Base-by-base conservation (phyloP, 306 rosid genomes). In the Vigna mungo region DNA sequence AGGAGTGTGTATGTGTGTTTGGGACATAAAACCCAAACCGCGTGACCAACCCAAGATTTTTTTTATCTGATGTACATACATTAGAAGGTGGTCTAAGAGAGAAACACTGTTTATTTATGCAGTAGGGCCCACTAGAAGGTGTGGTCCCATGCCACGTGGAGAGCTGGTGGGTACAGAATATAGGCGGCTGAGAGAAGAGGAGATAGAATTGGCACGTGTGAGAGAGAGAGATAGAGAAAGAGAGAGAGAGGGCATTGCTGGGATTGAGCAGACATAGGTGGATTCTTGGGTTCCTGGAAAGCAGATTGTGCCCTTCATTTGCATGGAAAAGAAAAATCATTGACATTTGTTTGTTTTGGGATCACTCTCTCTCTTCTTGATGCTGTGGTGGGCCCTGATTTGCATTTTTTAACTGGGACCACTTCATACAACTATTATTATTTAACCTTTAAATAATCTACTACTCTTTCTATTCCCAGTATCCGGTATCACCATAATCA, bases 261-360 rank as follows among this genome's bases (percentile, higher is more conserved):
- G 78, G 86, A 80, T 71, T 84, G 84, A 85, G 69, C 84, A 82
- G 79, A 70, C 89, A 86, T 2, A 3, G 84, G 85, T 80, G 94
- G 91, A 80, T 82, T 76, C 79, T 84, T 2, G 68, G 81, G 60
- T 41, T 67, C 80, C 84, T 78, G 82, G 23, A 66, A 68, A 20
- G 83, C 76, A 85, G 87, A 89, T 84, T 75, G 80, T 80, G 85
- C 77, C 80, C 65, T 74, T 71, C 78, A 44, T 75, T 63, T 63
- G 72, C 72, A 75, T 75, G 25, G 72, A 75, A 75, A 44, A 11
- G 49, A 44, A 44, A 41, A 60, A 61, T 61, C 71, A 75, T 47
- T 80, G 74, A 81, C 82, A 82, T 68, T 81, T 44, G 49, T 44
- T 44, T 44, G 49, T 44, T 44, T 44, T 68, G 79, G 61, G 79